Conservation (phyloP, 345 rosid genomes). For the Atalantia buxifolia region DNA sequence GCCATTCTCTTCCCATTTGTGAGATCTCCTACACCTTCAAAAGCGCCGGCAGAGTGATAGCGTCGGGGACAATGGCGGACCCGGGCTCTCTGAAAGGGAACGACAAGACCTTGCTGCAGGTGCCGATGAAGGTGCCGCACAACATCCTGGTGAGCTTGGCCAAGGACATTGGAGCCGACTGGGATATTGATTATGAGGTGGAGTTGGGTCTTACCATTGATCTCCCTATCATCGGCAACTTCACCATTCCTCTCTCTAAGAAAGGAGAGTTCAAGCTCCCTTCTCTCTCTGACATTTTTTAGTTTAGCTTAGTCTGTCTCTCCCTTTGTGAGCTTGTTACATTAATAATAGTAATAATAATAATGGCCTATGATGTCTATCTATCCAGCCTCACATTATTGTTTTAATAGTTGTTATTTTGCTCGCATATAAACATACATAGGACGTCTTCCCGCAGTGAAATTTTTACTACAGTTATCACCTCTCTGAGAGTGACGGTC, state of each 20-base stretch:
- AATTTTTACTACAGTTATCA: too few relatives aligned
- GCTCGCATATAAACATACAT: too few relatives aligned
- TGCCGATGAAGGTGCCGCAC: slow-evolving; percentile 68
- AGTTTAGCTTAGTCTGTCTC: slow-evolving; percentile 13
- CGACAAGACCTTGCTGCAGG: slow-evolving; percentile 49
- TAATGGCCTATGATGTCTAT: too few relatives aligned
- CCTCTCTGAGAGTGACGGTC: too few relatives aligned
- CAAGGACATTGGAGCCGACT: slow-evolving; percentile 56
- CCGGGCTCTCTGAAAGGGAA: slow-evolving; percentile 81
- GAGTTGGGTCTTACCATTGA: slow-evolving; percentile 65
- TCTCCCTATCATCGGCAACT: slow-evolving; percentile 65
- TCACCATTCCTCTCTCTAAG: slow-evolving; percentile 60
- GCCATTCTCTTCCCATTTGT: slow-evolving; percentile 66
- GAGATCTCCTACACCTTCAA: slow-evolving; percentile 73
- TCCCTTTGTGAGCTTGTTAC: background rate
- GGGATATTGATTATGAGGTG: slow-evolving; percentile 86
- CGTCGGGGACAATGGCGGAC: slow-evolving; percentile 75
- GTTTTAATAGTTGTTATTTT: too few relatives aligned
- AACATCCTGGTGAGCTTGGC: slow-evolving; percentile 57
- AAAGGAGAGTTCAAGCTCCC: slow-evolving; percentile 93
- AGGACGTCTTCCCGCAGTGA: too few relatives aligned
- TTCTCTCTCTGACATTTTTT: slow-evolving; percentile 53
- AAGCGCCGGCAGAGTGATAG: slow-evolving; percentile 72
- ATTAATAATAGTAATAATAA: background rate
- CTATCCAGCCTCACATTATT: too few relatives aligned